Base-by-base conservation (phyloP, 345 rosid species). In the Nasturtium officinale region DNA sequence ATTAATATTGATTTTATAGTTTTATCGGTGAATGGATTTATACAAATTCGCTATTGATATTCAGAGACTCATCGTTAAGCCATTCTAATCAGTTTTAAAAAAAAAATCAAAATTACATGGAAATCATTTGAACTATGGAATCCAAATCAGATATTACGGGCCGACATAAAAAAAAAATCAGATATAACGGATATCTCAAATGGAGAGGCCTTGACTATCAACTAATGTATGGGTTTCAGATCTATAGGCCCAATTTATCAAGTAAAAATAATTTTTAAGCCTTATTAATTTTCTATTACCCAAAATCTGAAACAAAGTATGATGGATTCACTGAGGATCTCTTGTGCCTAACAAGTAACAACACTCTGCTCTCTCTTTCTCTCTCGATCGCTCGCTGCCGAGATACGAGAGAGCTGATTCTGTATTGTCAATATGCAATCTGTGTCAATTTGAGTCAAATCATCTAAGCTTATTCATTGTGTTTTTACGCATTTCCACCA, bases 381-480 rank as follows among this genome's bases (percentile, higher is more conserved):
- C 68, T 60, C 67, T 50, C 61, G 67, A 52, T 72, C 77, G 58
- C 77, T 73, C 71, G 77, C 43, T 58, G 61, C 46, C 23, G 78
- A 48, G 73, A 67, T 16, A 74, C 72, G 54, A 74, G 78, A 58
- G 78, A 65, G 78, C 61, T 38, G 18, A n/a, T 10, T 48, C 40
- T 47, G 63, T 53, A 3, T 30, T 23, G 13, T 54, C 6, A 30
- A 54, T 4, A 53, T 63, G 77, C 77, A 26, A 37, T 50, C 29
- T 18, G 13, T 53, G 25, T 43, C 42, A 35, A 32, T 7, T 48
- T 56, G 78, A 58, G 59, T 50, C 18, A 28, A 16, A 57, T 66
- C 67, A 28, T 50, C 73, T 28, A 50, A 50, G n/a, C 18, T 2
- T 48, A 38, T 30, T 57, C 67, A 57, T 17, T 65, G 29, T 5